These are phyloP conservation scores for Penicillium sp. DNA, from an alignment of 2,329 filamentous ascomycete genomes.

Conservation along the genomic window DNA sequence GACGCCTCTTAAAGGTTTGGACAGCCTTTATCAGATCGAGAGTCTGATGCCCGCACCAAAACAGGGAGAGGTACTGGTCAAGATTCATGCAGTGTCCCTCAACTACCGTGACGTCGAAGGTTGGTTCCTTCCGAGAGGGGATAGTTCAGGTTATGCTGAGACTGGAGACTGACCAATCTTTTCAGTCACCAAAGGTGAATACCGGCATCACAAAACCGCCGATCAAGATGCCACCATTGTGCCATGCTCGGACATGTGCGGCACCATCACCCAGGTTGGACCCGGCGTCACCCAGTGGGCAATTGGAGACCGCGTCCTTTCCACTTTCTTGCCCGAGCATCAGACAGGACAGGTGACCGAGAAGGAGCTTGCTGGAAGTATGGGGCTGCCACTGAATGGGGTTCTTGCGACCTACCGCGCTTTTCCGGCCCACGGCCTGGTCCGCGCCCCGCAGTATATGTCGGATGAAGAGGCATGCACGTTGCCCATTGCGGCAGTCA, in stretches of 20 bases:
- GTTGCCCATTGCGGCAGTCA: constrained; percentile 46
- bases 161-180: background rate
- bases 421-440: constrained; percentile 37
- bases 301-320: constrained; percentile 60
- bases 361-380: constrained; percentile 50
- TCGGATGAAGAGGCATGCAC: constrained; percentile 38
- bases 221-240: constrained; percentile 46
- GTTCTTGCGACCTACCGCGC: constrained; percentile 42
- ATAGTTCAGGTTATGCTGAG: background rate
- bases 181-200: constrained; percentile 60
- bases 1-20: constrained; percentile 51
- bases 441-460: constrained; percentile 39
- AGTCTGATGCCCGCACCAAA: constrained; percentile 46
- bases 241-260: constrained; percentile 66
- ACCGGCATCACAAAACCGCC: constrained; percentile 58
- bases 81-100: constrained; percentile 49
- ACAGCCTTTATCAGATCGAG: constrained; percentile 46
- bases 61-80: constrained; percentile 50
- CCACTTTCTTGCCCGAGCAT: constrained; percentile 53
- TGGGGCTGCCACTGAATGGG: constrained; percentile 55
- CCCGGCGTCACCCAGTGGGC: constrained; percentile 46
- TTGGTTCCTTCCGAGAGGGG: constrained; percentile 3
- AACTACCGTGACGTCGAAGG: constrained; percentile 50
- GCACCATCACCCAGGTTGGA: constrained; percentile 51
- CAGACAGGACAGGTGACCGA: constrained; percentile 55